Evolutionary conservation across 345 rosid genomes (phyloP), one percentile per base, ranked within the genome.

Genomic region (Eucalyptus viminalis): DNA sequence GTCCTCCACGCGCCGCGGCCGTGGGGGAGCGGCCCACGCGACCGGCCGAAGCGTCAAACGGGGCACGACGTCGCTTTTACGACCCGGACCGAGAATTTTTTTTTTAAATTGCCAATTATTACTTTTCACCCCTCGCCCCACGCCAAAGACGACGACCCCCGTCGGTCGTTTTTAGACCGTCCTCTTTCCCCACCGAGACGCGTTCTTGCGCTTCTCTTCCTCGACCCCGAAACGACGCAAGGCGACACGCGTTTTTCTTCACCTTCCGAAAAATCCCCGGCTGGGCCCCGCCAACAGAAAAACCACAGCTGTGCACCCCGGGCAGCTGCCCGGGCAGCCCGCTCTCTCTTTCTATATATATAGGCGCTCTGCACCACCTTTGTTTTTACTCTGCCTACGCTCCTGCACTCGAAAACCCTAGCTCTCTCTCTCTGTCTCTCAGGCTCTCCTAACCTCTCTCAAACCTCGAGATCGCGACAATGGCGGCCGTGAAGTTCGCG

Each of bases 401-500:
- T n/a, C 2, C 2, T 6, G 44, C 49, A 3, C 80, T 3, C 6
- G 0, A 49, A 49, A 86, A 56, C 49, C 58, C 65, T 37, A 43
- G 34, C 34, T 25, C 14, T 40, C 54, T 40, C 54, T 47, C 80
- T 10, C 60, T 4, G 58, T 53, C 5, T 37, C 80, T 25, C 31
- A 15, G n/a, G 49, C 86, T 43, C n/a, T 49, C 37, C 85, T 29
- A 89, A n/a, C 87, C 24, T 69, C 12, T 40, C 80, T 7, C 7
- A 21, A 22, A 54, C 9, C 80, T 87, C 88, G 85, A 53, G 29
- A 17, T 5, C 56, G 29, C 9, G 86, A 51, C 50, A 92, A 96
- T 96, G 97, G 94, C 95, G 43, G 34, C 90, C 89, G 80, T 91
- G 2, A 95, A 92, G 81, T 87, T 91, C 50, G 86, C 92, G 27